A percentile compares a stretch with the other conserved stretches of the same genome.
These are phyloP conservation scores for Globisporangium okanoganense DNA, from an alignment of 352 stramenopile species.

Conservation along the genomic window DNA sequence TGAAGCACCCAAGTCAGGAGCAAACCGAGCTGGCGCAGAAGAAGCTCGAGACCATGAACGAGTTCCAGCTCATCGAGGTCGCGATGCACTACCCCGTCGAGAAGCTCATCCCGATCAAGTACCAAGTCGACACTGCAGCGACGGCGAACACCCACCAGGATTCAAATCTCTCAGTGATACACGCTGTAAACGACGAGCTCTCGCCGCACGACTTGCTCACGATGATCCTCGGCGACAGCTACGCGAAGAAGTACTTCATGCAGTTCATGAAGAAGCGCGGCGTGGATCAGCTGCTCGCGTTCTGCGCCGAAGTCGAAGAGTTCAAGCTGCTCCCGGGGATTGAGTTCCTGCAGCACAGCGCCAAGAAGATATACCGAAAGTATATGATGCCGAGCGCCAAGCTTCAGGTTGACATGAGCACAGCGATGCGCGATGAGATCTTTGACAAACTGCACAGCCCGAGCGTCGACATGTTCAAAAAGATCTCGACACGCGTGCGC, in stretches of 20 bases:
- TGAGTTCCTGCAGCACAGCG: conserved; percentile 80
- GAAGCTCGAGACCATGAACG: conserved; percentile 54
- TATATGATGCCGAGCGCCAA: conserved; percentile 74
- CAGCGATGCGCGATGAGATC: conserved; percentile 76
- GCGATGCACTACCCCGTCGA: conserved; percentile 74
- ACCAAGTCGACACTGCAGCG: conserved; percentile 4
- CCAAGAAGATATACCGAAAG: conserved; percentile 86
- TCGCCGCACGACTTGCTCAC: conserved; percentile 47
- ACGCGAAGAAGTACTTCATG: conserved; percentile 73
- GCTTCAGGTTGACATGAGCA: conserved; percentile 83
- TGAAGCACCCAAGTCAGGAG: conserved; percentile 21
- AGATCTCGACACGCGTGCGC: conserved; percentile 54
- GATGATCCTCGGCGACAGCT: conserved; percentile 47
- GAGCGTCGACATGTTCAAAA: conserved; percentile 85
- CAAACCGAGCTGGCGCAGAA: conserved; percentile 41
- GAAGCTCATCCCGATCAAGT: conserved; percentile 61
- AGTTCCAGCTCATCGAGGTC: conserved; percentile 69
- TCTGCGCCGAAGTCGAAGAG: conserved; percentile 74
- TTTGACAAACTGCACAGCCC: conserved; percentile 54
- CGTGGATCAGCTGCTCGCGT: conserved; percentile 63
- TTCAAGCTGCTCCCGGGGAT: conserved; percentile 78
- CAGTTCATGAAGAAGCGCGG: conserved; percentile 68
- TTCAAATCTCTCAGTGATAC: conserved; percentile 6
- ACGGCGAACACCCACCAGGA: background rate
- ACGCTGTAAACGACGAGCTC: conserved; percentile 29